phyloP scores from a whole-genome alignment of 2,329 filamentous ascomycete species.

The Thermoascus crustaceus region DNA sequence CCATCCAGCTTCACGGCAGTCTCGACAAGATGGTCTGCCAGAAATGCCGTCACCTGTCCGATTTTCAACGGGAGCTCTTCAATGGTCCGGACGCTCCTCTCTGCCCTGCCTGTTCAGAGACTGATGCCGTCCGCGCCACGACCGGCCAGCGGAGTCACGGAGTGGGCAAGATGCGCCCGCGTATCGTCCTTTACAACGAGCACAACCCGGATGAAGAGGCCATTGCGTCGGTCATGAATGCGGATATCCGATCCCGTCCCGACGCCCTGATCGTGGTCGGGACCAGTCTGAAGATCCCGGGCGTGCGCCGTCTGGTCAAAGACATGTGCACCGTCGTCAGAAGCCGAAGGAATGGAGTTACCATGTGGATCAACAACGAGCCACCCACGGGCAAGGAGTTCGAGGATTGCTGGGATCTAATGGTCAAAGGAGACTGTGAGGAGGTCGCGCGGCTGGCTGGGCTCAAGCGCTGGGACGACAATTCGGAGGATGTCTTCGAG shows the following conservation, averaged over 20 bases:
- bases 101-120: slow-evolving; percentile 65
- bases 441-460: slow-evolving; percentile 69
- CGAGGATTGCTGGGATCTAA: slow-evolving; percentile 86
- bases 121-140: slow-evolving; percentile 66
- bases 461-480: slow-evolving; percentile 51
- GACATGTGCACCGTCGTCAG: slow-evolving; percentile 87
- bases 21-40: slow-evolving; percentile 95
- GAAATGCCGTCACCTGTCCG: slow-evolving; percentile 71
- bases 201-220: slow-evolving; percentile 94
- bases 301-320: slow-evolving; percentile 78
- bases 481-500: slow-evolving; percentile 31
- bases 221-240: slow-evolving; percentile 80
- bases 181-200: slow-evolving; percentile 97
- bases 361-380: slow-evolving; percentile 91
- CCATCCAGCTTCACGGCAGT: slow-evolving; percentile 88
- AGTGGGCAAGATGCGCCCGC: slow-evolving; percentile 77
- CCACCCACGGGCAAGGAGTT: slow-evolving; percentile 74
- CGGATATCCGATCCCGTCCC: slow-evolving; percentile 75
- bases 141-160: slow-evolving; percentile 88
- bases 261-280: slow-evolving; percentile 93
- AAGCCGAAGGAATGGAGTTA: slow-evolving; percentile 66
- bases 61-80: slow-evolving; percentile 73
- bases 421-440: slow-evolving; percentile 81
- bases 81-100: slow-evolving; percentile 74
- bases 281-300: slow-evolving; percentile 90